Evolutionary conservation across 2,329 filamentous ascomycete species (phyloP).

Genomic region (Eutypella sp.): DNA sequence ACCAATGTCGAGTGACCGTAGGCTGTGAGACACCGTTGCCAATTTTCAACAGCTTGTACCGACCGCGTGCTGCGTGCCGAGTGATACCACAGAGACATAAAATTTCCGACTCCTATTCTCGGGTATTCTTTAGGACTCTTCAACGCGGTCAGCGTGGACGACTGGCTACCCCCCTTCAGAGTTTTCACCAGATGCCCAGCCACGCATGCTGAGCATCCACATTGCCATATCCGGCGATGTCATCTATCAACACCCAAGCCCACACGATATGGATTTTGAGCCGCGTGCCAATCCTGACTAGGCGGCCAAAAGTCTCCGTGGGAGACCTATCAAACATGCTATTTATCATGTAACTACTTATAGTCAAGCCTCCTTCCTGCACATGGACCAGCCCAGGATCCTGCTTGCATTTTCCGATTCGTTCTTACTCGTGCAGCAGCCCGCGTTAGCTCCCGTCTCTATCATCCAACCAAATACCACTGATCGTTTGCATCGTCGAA

Average conservation of each 20-base stretch:
- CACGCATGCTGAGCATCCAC: background rate
- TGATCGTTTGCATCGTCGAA: slow-evolving; percentile 9
- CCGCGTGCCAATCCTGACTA: slow-evolving; percentile 2
- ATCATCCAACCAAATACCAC: slow-evolving; percentile 10
- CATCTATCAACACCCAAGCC: background rate
- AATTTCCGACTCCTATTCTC: background rate
- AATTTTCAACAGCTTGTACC: background rate
- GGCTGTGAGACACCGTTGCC: background rate
- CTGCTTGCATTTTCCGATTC: slow-evolving; percentile 15
- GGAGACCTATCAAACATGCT: slow-evolving; percentile 21
- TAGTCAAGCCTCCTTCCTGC: slow-evolving; percentile 17
- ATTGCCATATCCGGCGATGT: background rate
- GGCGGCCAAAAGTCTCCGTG: background rate
- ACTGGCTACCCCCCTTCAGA: background rate
- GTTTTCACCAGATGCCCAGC: background rate
- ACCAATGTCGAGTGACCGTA: background rate
- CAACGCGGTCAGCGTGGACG: background rate
- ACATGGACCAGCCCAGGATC: slow-evolving; percentile 14
- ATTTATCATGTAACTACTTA: slow-evolving; percentile 14
- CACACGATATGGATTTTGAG: background rate
- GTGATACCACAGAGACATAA: no score
- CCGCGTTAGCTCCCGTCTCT: slow-evolving; percentile 19
- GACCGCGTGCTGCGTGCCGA: background rate
- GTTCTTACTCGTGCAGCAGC: no score
- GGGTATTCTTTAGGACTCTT: no score